A percentile compares a stretch with the other conserved stretches of the same genome.
Conservation (phyloP, 805 yeast species). For the Clavispora fructus region DNA sequence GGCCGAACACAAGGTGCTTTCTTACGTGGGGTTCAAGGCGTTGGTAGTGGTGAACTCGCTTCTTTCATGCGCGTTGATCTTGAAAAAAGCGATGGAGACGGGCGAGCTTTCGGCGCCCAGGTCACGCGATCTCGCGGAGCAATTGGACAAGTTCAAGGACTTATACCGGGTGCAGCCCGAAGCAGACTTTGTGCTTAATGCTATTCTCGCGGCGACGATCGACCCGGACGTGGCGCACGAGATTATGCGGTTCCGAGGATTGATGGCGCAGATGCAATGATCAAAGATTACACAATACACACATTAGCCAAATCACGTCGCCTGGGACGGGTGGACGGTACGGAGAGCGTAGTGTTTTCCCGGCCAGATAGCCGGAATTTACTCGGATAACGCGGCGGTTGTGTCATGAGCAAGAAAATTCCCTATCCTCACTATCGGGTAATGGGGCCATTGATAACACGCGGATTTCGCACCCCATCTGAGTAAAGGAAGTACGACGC, state of each 20-base stretch:
- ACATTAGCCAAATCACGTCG: no score
- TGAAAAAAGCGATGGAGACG: slow-evolving; percentile 13
- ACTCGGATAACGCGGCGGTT: background rate
- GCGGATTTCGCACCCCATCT: background rate
- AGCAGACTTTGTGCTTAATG: slow-evolving; percentile 28
- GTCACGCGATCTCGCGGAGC: slow-evolving; percentile 2
- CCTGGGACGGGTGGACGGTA: no score
- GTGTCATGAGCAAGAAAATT: background rate
- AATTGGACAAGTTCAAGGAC: slow-evolving; percentile 10
- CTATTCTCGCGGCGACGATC: slow-evolving; percentile 29
- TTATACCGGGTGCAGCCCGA: slow-evolving; percentile 31
- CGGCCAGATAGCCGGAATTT: background rate
- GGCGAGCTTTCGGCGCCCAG: slow-evolving; percentile 6
- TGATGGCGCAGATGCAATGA: slow-evolving; percentile 10
- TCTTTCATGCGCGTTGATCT: slow-evolving; percentile 22
- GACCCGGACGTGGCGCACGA: slow-evolving; percentile 34
- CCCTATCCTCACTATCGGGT: background rate
- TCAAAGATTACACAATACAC: background rate
- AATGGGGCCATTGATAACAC: background rate
- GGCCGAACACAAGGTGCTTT: slow-evolving; percentile 29
- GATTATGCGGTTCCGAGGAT: slow-evolving; percentile 28
- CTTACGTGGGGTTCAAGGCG: slow-evolving; percentile 28
- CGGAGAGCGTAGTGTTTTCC: background rate
- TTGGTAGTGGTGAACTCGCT: slow-evolving; percentile 35
- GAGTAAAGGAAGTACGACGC: background rate